Base-by-base conservation (phyloP, 202 grass and related monocot species). In the Cymbopogon flexuosus region DNA sequence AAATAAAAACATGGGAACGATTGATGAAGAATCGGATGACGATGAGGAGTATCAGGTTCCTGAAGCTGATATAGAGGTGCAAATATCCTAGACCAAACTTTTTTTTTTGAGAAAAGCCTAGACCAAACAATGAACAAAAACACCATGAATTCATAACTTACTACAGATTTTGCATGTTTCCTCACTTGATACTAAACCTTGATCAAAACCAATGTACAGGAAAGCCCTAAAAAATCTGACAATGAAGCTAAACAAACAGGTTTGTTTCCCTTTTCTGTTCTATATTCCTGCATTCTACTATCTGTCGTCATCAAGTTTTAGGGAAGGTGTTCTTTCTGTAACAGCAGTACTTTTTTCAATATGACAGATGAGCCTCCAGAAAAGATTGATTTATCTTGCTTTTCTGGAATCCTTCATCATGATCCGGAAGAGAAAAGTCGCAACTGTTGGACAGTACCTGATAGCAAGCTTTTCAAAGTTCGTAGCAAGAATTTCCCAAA, bases 1-100 rank as follows among this genome's bases (percentile, higher is more conserved):
- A 56, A 88, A 65, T 54, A 90, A 68, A 62, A 84, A 69, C 13
- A 82, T 89, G 71, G 52, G 77, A 11, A 87, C 91, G 0, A 86
- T 99, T 27, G 90, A 99, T 81, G 92, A 97, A 74, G 92, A 95
- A 42, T 88, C 92, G 2, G 96, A 99, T 34, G 92, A 98, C 37
- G 96, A 99, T 4, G 96, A 99, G 23, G 96, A 95, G 7, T 93
- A 93, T 67, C 92, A 95, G 82, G 84, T 89, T 75, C 80, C 90
- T 65, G 84, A 99, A 81, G 80, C 88, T 75, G 80, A 73, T 71
- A 54, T 87, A 67, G 88, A 98, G 88, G 96, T 90, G 52, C 34
- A 83, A 69, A 34, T 72, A n/a, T 76, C 42, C 14, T 34, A 27
- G 27, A 27, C 27, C 27, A 27, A 27, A 27, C 27, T 27, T 27